Base-by-base conservation (phyloP, 2,329 filamentous ascomycete genomes). In the Scytalidium lignicola region DNA sequence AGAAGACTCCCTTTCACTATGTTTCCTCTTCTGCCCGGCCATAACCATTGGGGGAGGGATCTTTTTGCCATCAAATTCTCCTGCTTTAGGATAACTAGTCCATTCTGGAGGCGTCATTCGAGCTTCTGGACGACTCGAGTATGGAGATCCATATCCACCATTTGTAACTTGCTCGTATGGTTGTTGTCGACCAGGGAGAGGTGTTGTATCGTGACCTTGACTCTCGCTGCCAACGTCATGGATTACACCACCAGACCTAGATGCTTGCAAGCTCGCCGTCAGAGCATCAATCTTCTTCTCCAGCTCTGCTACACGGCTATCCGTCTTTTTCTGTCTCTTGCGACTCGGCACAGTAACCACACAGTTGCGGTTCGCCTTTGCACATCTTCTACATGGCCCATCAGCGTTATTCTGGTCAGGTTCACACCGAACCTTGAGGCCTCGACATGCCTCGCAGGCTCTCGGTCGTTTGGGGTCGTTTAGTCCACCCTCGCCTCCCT, bases 271-370 rank as follows among this genome's bases (percentile, higher is more conserved):
- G 45, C 61, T 61, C 18, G 66, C 65, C 23, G 68, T 63, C 62
- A 73, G 65, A 1, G 65, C 64, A 46, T 67, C 61, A 53, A 73
- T 70, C 53, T 72, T 70, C 53, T 66, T 65, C 59, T 73, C 70
- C 44, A 73, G 57, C 52, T 73, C 70, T 32, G 69, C 67, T 3
- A 73, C 70, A 21, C 70, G 55, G 32, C 68, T 71, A 45, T 73
- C 70, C 7, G 70, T 71, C 52, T 71, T 66, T 57, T 72, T 72
- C 44, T 70, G 65, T 50, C 69, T 65, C 55, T 70, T 72, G 18
- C 70, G 65, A 61, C 65, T 70, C 17, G 70, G 60, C 4, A 62
- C 62, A 37, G 67, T 70, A 47, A 70, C 65, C 19, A 70, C 55
- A 44, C 70, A 73, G 44, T 62, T 58, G 10, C 68, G 59, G 32